Percentiles rank a stretch among this genome's conserved stretches.
phyloP scores from a whole-genome alignment of 768 basidiomycete species.

The Podaxis pistillaris region DNA sequence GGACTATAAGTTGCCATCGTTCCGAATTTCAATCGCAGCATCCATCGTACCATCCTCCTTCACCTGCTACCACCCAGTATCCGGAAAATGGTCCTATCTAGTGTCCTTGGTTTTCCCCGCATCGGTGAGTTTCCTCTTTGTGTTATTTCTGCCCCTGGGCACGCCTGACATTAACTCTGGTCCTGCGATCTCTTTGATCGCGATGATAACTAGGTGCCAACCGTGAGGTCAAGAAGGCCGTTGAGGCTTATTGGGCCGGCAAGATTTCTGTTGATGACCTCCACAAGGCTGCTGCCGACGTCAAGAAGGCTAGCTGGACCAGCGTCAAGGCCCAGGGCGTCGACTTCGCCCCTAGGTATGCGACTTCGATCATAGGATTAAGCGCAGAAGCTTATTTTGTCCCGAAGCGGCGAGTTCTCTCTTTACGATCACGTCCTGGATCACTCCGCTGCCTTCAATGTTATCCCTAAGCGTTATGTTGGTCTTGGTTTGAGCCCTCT shows the following conservation, averaged over 20 bases:
- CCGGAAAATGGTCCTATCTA: constrained; percentile 69
- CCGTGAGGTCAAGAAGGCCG: constrained; percentile 96
- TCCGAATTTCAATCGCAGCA: constrained; percentile 21
- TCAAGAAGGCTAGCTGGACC: constrained; percentile 88
- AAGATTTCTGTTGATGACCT: constrained; percentile 88
- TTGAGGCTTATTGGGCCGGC: constrained; percentile 97
- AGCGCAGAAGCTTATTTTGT: constrained; percentile 17
- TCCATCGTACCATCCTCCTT: constrained; percentile 17
- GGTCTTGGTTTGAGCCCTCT: constrained; percentile 83
- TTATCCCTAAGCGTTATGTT: constrained; percentile 91
- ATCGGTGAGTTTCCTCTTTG: constrained; percentile 53
- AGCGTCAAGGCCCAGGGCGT: constrained; percentile 82
- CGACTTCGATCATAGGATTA: constrained; percentile 17
- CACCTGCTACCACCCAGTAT: constrained; percentile 26
- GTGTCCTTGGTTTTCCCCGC: constrained; percentile 91
- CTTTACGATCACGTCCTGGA: constrained; percentile 99
- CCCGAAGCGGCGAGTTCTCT: constrained; percentile 89
- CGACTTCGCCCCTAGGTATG: constrained; percentile 88
- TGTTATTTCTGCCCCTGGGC: background rate
- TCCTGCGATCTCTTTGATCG: constrained; percentile 9
- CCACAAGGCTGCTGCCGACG: constrained; percentile 81
- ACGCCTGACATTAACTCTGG: background rate
- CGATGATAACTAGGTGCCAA: constrained; percentile 62
- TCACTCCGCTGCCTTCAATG: constrained; percentile 94
- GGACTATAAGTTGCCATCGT: constrained; percentile 29